These are phyloP conservation scores for Thuidium tamariscinum DNA, from an alignment of 225 moss, liverwort and hornwort genomes.

Conservation along the genomic window DNA sequence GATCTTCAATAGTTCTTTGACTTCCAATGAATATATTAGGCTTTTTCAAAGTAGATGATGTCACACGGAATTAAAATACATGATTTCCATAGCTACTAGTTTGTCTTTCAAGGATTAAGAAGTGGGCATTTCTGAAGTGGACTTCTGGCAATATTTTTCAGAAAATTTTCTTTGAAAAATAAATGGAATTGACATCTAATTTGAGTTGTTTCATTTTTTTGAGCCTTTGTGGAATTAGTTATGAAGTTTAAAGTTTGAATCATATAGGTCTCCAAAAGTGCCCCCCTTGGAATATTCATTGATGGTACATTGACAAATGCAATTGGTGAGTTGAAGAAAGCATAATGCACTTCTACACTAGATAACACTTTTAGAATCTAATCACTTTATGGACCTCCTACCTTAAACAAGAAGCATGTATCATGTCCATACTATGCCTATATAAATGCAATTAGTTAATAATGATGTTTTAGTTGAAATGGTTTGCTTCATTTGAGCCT, in stretches of 20 bases:
- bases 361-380: rapidly evolving
- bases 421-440: rapidly evolving
- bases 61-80: too few species aligned
- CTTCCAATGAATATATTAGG: too few species aligned
- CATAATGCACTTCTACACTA: background rate
- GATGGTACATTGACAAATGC: background rate
- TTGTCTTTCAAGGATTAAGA: too few species aligned
- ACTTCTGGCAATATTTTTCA: too few species aligned
- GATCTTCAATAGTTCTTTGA: too few species aligned
- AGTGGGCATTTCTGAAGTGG: rapidly evolving
- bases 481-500: rapidly evolving
- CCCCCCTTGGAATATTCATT: rapidly evolving
- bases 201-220: background rate
- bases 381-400: background rate
- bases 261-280: rapidly evolving
- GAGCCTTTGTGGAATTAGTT: background rate
- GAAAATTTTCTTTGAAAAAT: too few species aligned
- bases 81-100: too few species aligned
- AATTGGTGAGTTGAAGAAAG: background rate
- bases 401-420: background rate
- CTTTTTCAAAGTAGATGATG: too few species aligned
- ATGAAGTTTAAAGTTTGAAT: background rate
- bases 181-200: background rate
- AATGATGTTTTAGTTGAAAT: background rate
- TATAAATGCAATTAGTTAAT: background rate